Evolutionary conservation across 2,329 filamentous ascomycete species (phyloP).

Genomic region (Aspergillus sp.): DNA sequence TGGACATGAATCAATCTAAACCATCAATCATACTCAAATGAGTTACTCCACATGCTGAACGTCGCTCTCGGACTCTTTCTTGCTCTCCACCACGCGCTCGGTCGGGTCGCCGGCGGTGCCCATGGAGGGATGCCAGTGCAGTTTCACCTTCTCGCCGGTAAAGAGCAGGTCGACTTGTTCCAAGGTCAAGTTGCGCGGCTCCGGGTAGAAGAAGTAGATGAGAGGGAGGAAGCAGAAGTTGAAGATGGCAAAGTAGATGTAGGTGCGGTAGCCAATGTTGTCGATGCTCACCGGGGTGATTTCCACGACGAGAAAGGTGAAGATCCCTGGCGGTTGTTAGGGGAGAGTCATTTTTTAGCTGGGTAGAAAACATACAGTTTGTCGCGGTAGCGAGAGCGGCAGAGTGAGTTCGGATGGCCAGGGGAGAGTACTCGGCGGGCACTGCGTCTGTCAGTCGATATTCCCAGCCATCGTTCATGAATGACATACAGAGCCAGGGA

Average conservation of each 20-base stretch:
- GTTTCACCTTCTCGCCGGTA: constrained; percentile 26
- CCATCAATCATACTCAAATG: background rate
- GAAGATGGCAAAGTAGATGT: constrained; percentile 46
- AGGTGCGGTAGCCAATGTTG: constrained; percentile 40
- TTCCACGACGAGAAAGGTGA: constrained; percentile 46
- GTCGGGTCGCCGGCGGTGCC: constrained; percentile 21
- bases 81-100: constrained; percentile 10
- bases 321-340: constrained; percentile 35
- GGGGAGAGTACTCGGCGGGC: constrained; percentile 45
- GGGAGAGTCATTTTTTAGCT: background rate
- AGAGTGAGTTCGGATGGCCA: constrained; percentile 50
- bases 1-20: too few species aligned
- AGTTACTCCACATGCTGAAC: constrained; percentile 24
- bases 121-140: constrained; percentile 30
- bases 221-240: constrained; percentile 51
- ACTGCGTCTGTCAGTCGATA: constrained; percentile 20
- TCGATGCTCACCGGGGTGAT: constrained; percentile 46
- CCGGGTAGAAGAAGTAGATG: constrained; percentile 43
- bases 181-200: constrained; percentile 30
- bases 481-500: constrained; percentile 37
- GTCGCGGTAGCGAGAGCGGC: constrained; percentile 50
- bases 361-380: constrained; percentile 33
- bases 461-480: background rate
- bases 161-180: constrained; percentile 39
- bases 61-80: constrained; percentile 13